Conservation (phyloP, 805 yeast genomes). For the Wickerhamomyces xylosicus region DNA sequence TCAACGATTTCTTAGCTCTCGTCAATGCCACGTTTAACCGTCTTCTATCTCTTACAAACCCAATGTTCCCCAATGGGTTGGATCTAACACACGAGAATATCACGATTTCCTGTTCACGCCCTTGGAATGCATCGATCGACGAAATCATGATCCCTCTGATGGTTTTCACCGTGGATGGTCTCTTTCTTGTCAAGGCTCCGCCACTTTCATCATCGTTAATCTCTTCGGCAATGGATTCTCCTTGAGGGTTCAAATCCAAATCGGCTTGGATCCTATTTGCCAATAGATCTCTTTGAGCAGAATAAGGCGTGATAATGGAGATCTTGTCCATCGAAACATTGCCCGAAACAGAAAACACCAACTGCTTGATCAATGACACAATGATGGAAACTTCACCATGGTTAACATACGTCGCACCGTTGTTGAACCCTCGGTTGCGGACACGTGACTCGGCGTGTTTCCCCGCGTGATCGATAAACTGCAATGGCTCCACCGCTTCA, state of each 20-base stretch:
- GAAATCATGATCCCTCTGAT: slow-evolving; percentile 37
- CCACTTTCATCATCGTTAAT: slow-evolving; percentile 40
- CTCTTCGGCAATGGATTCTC: slow-evolving; percentile 35
- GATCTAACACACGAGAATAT: slow-evolving; percentile 69
- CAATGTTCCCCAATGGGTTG: slow-evolving; percentile 38
- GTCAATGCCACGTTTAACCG: slow-evolving; percentile 66
- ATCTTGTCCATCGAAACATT: slow-evolving; percentile 38
- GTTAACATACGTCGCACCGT: slow-evolving; percentile 54
- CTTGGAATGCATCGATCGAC: slow-evolving; percentile 83
- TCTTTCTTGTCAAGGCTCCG: slow-evolving; percentile 6
- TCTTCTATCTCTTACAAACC: slow-evolving; percentile 50
- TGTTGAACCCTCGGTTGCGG: slow-evolving; percentile 25
- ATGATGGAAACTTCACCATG: slow-evolving; percentile 40
- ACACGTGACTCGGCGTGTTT: slow-evolving; percentile 37
- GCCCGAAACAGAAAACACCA: no score
- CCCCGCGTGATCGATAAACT: slow-evolving; percentile 50
- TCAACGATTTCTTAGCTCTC: slow-evolving; percentile 53
- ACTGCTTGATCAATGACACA: slow-evolving; percentile 33
- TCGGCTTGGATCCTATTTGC: slow-evolving; percentile 41
- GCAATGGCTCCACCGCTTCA: slow-evolving; percentile 43
- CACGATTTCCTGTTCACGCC: slow-evolving; percentile 73
- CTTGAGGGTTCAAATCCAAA: slow-evolving; percentile 43
- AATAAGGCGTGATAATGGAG: slow-evolving; percentile 67
- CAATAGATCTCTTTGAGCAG: slow-evolving; percentile 60
- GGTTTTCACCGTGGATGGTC: slow-evolving; percentile 18